Percentiles rank a stretch among this genome's conserved stretches.
Evolutionary conservation across 2,329 filamentous ascomycete species (phyloP).

Genomic region (Mycosphaerelloides madeirae): DNA sequence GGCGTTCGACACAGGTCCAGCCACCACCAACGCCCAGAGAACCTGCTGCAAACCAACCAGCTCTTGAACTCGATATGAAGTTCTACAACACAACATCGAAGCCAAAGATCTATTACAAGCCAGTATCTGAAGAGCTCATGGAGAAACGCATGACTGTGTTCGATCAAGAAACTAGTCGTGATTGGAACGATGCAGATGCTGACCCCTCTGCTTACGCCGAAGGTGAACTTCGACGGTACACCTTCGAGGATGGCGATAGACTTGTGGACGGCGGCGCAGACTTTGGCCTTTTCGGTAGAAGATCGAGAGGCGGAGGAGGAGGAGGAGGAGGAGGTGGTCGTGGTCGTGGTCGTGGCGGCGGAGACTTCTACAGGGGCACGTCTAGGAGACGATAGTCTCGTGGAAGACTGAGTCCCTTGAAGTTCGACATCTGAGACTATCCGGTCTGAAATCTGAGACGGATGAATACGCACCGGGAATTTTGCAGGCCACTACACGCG

Average conservation of each 20-base stretch:
- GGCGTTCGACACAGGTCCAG: slow-evolving; percentile 9
- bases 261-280: slow-evolving; percentile 41
- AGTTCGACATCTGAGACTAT: too few species aligned
- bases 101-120: slow-evolving; percentile 61
- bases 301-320: slow-evolving; percentile 13
- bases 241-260: slow-evolving; percentile 42
- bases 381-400: too few species aligned
- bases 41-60: slow-evolving; percentile 14
- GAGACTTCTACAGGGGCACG: slow-evolving; percentile 17
- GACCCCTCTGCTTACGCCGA: slow-evolving; percentile 23
- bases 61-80: slow-evolving; percentile 50
- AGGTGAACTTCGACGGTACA: slow-evolving; percentile 38
- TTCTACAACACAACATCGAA: slow-evolving; percentile 58
- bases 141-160: slow-evolving; percentile 60
- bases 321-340: slow-evolving; percentile 17
- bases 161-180: slow-evolving; percentile 40
- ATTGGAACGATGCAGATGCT: slow-evolving; percentile 36
- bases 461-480: too few species aligned
- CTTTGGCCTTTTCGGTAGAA: slow-evolving; percentile 29
- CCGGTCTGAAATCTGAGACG: too few species aligned
- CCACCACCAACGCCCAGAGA: slow-evolving; percentile 6
- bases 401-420: too few species aligned
- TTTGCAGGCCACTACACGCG: too few species aligned
- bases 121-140: slow-evolving; percentile 61
- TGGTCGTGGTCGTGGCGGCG: slow-evolving; percentile 17